Base-by-base conservation (phyloP, 805 yeast species). In the Helenozyma baotianmanensis region DNA sequence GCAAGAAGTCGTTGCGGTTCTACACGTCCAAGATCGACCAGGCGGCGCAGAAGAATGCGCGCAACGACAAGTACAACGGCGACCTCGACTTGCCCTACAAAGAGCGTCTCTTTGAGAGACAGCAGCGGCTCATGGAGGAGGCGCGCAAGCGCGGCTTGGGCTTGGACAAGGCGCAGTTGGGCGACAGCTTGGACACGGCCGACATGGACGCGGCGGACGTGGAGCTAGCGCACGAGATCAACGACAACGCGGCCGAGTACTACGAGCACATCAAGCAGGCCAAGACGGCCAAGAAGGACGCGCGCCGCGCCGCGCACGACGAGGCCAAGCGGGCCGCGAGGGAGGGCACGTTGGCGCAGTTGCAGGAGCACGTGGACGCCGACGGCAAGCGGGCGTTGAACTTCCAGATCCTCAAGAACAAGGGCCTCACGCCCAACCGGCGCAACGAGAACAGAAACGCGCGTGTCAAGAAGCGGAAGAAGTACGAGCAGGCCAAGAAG, bases 401-500 rank as follows among this genome's bases (percentile, higher is more conserved):
- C 58, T 92, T 82, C 65, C 97, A 90, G 68, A 92, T 92, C 42
- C 72, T 86, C 64, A 92, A 90, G 75, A 92, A 92, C 68, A 89
- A 86, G 68, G 98, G 98, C 54, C 78, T 92, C 43, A 89, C 97
- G 1, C 90, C 95, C 13, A 83, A 81, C 60, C 76, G 96, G 58
- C 83, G 85, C 70, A 92, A 92, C 73, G 96, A 86, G 45, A 79
- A 84, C 70, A 78, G 97, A 64, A 92, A 92, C 59, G 77, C 97
- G 26, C 82, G 98, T 66, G 97, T 92, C 51, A 92, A 92, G 74
- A 92, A 90, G 94, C 83, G 98, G 73, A 85, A 80, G 79, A 86
- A 86, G 77, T 92, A 84, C 68, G 97, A 87, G 44, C 73, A 76
- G 58, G 98, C 98, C 18, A 80, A 87, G 68, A 90, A 87, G 86